Base-by-base conservation (phyloP, 2,329 filamentous ascomycete genomes). In the Beauveria sp. region DNA sequence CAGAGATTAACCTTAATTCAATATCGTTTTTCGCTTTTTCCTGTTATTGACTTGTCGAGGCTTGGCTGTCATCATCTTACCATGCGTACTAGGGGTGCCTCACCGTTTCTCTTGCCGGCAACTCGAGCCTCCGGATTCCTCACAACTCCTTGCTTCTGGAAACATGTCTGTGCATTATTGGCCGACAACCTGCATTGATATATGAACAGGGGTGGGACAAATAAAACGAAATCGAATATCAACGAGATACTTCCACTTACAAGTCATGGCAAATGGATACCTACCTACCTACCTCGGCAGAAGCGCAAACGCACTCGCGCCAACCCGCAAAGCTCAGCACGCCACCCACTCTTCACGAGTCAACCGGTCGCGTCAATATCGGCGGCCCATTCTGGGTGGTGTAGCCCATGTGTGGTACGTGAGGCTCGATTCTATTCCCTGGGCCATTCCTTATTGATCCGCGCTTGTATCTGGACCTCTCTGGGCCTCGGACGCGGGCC, bases 81-180 rank as follows among this genome's bases (percentile, higher is more conserved):
- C 5, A 12, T 22, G 18, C 31, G 31, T n/a, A n/a, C 7, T 34
- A 24, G 34, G 34, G 49, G 49, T 52, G 40, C 22, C 34, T 52
- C 14, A 53, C n/a, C 51, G 34, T 40, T 22, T 14, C 48, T 51
- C 42, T 20, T 43, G 42, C 43, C 43, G 43, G 34, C 34, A 46
- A 22, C n/a, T 22, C 43, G 31, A 34, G 49, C n/a, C 28, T 56
- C 43, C 18, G 60, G 52, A 50, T 49, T 56, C 43, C 51, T 62
- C 45, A 16, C 34, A 16, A 38, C 34, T 38, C 34, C 34, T 38
- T 38, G 34, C 34, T 38, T 62, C 60, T 18, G 60, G 20, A 51
- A 57, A 54, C 59, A 55, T 49, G 40, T 48, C 59, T 54, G 52
- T 20, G 52, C 60, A 57, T 56, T 20, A 31, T 48, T 31, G 5